These are phyloP conservation scores for Xylaria cubensis DNA, from an alignment of 495 filamentous ascomycete species.

Conservation along the genomic window DNA sequence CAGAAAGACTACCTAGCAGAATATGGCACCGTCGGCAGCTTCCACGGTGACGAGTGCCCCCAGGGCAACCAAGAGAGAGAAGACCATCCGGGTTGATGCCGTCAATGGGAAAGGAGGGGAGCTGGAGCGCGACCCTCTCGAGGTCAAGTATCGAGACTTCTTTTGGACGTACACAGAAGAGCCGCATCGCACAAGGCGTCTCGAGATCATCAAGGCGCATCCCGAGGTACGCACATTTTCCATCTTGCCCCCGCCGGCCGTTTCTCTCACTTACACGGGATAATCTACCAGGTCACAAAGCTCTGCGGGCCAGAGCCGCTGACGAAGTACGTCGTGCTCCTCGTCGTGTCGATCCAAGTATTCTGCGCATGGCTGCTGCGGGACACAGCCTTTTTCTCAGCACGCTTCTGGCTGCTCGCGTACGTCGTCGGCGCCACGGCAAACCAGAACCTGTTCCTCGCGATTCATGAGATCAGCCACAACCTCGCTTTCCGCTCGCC, in stretches of 20 bases:
- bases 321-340: slow-evolving; percentile 90
- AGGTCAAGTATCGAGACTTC: slow-evolving; percentile 58
- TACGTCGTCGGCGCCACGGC: slow-evolving; percentile 95
- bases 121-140: slow-evolving; percentile 43
- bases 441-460: slow-evolving; percentile 98
- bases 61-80: slow-evolving; percentile 31
- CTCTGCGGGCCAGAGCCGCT: slow-evolving; percentile 96
- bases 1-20: slow-evolving; percentile 15
- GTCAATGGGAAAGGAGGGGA: slow-evolving; percentile 33
- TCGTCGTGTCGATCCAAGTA: slow-evolving; percentile 84
- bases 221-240: slow-evolving; percentile 71
- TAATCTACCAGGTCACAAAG: slow-evolving; percentile 77
- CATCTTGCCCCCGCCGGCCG: neutral
- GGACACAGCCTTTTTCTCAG: slow-evolving; percentile 80
- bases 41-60: slow-evolving; percentile 41
- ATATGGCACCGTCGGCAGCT: slow-evolving; percentile 40
- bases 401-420: slow-evolving; percentile 80
- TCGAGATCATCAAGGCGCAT: slow-evolving; percentile 97
- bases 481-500: slow-evolving; percentile 92
- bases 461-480: slow-evolving; percentile 99
- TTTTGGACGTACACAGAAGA: slow-evolving; percentile 99
- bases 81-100: slow-evolving; percentile 34
- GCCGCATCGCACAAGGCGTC: slow-evolving; percentile 86
- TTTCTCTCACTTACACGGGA: slow-evolving; percentile 27
- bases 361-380: slow-evolving; percentile 80